phyloP scores from a whole-genome alignment of 257 asterid genomes.

The Forsythia suspensa region DNA sequence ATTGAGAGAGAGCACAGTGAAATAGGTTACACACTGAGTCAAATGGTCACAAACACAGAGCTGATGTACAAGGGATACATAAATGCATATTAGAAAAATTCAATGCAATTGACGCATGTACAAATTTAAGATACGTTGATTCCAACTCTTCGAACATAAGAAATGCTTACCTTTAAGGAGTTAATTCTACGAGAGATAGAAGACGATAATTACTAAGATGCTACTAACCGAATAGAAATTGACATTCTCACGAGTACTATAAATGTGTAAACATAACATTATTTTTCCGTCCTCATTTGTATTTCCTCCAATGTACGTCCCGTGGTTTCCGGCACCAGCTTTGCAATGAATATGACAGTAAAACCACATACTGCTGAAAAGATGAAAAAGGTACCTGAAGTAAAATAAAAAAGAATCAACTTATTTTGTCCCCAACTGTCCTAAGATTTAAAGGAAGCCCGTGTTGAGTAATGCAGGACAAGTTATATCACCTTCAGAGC shows the following conservation, averaged over 20 bases:
- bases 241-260: not conserved
- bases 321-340: conserved; percentile 81
- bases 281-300: conserved; percentile 37
- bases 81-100: not conserved
- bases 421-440: not conserved
- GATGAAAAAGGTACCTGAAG: conserved; percentile 72
- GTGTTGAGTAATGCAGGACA: not conserved
- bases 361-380: conserved; percentile 62
- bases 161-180: not conserved
- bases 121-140: too few relatives aligned
- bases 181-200: not conserved
- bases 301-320: conserved; percentile 82
- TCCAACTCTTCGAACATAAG: not conserved
- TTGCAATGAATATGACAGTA: conserved; percentile 52
- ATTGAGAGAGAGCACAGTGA: not conserved
- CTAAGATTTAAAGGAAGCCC: not conserved
- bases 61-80: not conserved
- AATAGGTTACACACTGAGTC: not conserved
- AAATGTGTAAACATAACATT: not conserved
- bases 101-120: not conserved
- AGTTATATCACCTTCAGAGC: conserved; percentile 58
- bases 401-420: not conserved
- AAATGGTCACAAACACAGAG: not conserved
- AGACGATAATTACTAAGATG: not conserved
- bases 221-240: too few relatives aligned